Conservation (phyloP, 1,139 yeast species). For the Protomyces arabidopsidicola region DNA sequence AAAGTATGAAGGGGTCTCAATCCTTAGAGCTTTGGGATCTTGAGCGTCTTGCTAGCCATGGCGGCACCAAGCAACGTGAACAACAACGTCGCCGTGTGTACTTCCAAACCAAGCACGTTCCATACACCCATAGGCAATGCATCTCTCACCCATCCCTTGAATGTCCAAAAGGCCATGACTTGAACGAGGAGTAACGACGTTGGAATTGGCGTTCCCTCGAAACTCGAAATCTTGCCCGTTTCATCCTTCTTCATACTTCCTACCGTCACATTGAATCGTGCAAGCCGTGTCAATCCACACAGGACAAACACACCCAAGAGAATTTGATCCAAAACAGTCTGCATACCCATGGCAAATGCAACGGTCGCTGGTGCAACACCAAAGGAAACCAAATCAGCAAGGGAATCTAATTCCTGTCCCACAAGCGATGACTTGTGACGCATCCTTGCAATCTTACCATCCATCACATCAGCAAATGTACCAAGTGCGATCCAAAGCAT, state of each 20-base stretch:
- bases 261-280: constrained; percentile 91
- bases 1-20: background rate
- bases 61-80: constrained; percentile 82
- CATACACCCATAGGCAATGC: constrained; percentile 61
- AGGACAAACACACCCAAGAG: constrained; percentile 78
- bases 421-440: constrained; percentile 85
- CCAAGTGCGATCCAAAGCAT: constrained; percentile 51
- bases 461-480: constrained; percentile 88
- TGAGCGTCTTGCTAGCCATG: constrained; percentile 83
- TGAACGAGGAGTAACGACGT: constrained; percentile 71
- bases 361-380: constrained; percentile 55
- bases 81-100: constrained; percentile 64
- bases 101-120: constrained; percentile 56
- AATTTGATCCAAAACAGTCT: constrained; percentile 72
- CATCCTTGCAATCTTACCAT: constrained; percentile 93
- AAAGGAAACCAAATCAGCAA: constrained; percentile 71
- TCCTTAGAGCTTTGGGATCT: constrained; percentile 61
- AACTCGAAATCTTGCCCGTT: constrained; percentile 71
- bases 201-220: constrained; percentile 96
- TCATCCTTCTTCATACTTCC: constrained; percentile 86
- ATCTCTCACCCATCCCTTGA: constrained; percentile 43
- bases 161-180: constrained; percentile 60
- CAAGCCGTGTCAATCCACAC: constrained; percentile 89
- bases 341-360: constrained; percentile 87
- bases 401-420: constrained; percentile 96